These are phyloP conservation scores for Raffaelea albimanens DNA, from an alignment of 2,329 filamentous ascomycete species.

Conservation along the genomic window DNA sequence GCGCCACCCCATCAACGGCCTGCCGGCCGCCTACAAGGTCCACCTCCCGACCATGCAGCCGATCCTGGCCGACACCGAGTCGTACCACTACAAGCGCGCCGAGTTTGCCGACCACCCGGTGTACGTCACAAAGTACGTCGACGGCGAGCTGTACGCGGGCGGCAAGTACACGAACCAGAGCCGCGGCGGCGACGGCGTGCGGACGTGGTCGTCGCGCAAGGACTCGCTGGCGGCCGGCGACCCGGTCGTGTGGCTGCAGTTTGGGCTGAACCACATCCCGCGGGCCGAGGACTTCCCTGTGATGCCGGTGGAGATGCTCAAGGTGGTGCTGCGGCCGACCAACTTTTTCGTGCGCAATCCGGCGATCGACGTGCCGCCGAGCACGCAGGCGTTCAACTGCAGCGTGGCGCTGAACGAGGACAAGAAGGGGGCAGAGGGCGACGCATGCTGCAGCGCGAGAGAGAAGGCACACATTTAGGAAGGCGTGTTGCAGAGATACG, in stretches of 20 bases:
- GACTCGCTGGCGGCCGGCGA: slow-evolving; percentile 23
- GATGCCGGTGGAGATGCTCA: slow-evolving; percentile 53
- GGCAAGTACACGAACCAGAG: slow-evolving; percentile 40
- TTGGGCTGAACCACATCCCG: slow-evolving; percentile 55
- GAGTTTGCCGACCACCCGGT: slow-evolving; percentile 33
- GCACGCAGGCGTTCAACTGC: slow-evolving; percentile 31
- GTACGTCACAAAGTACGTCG: slow-evolving; percentile 34
- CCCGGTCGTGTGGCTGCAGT: slow-evolving; percentile 48
- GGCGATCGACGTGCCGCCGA: slow-evolving; percentile 37
- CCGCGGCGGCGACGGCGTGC: slow-evolving; percentile 25
- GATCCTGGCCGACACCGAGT: slow-evolving; percentile 28
- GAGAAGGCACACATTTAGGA: too few species aligned
- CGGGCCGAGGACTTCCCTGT: slow-evolving; percentile 59
- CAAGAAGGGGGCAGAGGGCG: neutral
- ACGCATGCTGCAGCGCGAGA: neutral
- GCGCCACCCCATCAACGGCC: slow-evolving; percentile 31
- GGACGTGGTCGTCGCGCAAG: slow-evolving; percentile 25
- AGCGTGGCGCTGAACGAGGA: slow-evolving; percentile 20
- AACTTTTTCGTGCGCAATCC: slow-evolving; percentile 46
- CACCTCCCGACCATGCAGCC: slow-evolving; percentile 35
- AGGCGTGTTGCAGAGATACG: too few species aligned
- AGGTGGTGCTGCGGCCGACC: slow-evolving; percentile 39
- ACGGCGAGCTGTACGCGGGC: slow-evolving; percentile 32
- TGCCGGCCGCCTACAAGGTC: slow-evolving; percentile 36
- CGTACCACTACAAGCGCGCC: slow-evolving; percentile 28